A percentile compares a stretch with the other conserved stretches of the same genome.
These are phyloP conservation scores for Aspergillus sp. DNA, from an alignment of 2,329 filamentous ascomycete species.

Conservation along the genomic window DNA sequence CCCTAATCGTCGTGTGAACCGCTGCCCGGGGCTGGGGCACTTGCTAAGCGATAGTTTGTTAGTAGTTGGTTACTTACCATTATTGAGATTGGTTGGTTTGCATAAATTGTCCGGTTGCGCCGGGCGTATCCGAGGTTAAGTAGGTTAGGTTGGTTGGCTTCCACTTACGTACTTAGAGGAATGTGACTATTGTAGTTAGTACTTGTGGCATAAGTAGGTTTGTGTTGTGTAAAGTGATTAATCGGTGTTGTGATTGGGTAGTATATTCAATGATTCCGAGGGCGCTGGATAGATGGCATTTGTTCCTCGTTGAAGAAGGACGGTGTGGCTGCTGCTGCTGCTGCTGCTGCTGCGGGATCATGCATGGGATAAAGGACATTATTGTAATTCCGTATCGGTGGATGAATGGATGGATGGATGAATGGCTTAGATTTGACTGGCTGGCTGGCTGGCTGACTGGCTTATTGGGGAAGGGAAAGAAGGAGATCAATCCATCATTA, in stretches of 20 bases:
- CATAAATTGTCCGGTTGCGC: neutral
- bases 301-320: neutral
- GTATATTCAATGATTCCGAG: no score
- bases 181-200: no score
- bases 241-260: no score
- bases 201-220: neutral
- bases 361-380: neutral
- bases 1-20: slow-evolving; percentile 1
- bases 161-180: no score
- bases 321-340: no score
- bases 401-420: no score
- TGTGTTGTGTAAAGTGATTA: no score
- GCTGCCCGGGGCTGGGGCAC: neutral
- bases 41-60: neutral
- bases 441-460: neutral
- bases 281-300: neutral
- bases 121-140: neutral
- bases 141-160: neutral
- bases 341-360: neutral
- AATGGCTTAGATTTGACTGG: neutral
- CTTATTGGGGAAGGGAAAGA: no score
- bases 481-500: no score
- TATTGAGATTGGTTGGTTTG: neutral
- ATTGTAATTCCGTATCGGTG: neutral
- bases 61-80: neutral